phyloP scores from a whole-genome alignment of 2,329 filamentous ascomycete genomes.

The Fusarium sp. region DNA sequence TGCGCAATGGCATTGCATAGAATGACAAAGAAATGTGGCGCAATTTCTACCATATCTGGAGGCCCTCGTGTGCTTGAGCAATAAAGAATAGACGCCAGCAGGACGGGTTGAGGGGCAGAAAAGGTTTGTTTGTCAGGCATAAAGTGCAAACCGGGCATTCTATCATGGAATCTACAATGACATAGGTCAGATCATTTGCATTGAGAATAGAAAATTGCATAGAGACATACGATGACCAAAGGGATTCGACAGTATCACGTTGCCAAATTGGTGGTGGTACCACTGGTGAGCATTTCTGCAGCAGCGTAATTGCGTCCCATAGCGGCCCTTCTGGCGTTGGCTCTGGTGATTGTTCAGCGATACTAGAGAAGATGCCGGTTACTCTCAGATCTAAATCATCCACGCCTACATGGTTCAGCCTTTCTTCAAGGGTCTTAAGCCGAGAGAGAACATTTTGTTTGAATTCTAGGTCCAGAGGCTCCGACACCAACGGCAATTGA shows the following conservation, averaged over 20 bases:
- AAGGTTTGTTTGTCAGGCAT: slow-evolving; percentile 27
- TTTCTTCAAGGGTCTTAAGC: slow-evolving; percentile 5
- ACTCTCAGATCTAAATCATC: not conserved
- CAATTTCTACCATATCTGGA: slow-evolving; percentile 4
- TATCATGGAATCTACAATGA: slow-evolving; percentile 6
- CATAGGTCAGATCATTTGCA: too few species aligned
- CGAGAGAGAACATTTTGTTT: slow-evolving; percentile 13
- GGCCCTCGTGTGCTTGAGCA: slow-evolving; percentile 17
- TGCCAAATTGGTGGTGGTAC: slow-evolving; percentile 5
- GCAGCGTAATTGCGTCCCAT: slow-evolving; percentile 3
- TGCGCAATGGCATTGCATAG: slow-evolving; percentile 23
- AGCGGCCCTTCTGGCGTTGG: slow-evolving; percentile 1
- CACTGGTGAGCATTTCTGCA: slow-evolving; percentile 2
- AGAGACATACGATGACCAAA: slow-evolving; percentile 18
- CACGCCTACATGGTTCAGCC: not conserved
- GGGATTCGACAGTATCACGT: slow-evolving; percentile 13
- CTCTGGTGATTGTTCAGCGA: slow-evolving; percentile 1
- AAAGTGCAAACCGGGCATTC: slow-evolving; percentile 20
- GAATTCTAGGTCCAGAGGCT: slow-evolving; percentile 20
- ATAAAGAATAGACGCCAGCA: slow-evolving; percentile 13
- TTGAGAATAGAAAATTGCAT: too few species aligned
- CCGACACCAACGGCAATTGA: slow-evolving; percentile 8
- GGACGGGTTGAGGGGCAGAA: not conserved
- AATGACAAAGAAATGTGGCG: slow-evolving; percentile 5
- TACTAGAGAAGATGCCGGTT: not conserved